Conservation (phyloP, 2,329 filamentous ascomycete species). For the Cordyceps cicadae region DNA sequence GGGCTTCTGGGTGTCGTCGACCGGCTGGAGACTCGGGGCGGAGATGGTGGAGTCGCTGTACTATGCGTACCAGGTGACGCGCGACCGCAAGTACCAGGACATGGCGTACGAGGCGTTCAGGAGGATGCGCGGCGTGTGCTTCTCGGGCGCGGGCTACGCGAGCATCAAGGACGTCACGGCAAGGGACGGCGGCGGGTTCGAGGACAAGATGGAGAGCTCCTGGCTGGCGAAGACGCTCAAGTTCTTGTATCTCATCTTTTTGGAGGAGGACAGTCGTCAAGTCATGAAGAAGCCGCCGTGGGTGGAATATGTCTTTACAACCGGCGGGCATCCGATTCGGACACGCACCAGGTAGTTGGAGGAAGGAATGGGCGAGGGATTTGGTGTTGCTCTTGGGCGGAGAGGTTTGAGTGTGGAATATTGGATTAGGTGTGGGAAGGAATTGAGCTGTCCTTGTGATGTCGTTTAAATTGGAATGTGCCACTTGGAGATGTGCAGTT, state of each 20-base stretch:
- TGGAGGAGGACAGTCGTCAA: slow-evolving; percentile 43
- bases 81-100: slow-evolving; percentile 66
- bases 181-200: slow-evolving; percentile 48
- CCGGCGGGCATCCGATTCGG: slow-evolving; percentile 36
- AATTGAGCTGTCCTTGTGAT: background rate
- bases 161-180: slow-evolving; percentile 58
- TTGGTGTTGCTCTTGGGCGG: too few species aligned
- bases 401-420: too few species aligned
- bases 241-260: slow-evolving; percentile 68
- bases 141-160: slow-evolving; percentile 56
- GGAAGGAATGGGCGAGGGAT: too few species aligned
- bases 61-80: slow-evolving; percentile 76
- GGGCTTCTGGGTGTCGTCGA: slow-evolving; percentile 62
- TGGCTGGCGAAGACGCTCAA: slow-evolving; percentile 83
- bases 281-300: slow-evolving; percentile 28
- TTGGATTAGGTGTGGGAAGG: too few species aligned
- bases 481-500: background rate
- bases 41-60: slow-evolving; percentile 81
- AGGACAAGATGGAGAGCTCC: slow-evolving; percentile 77
- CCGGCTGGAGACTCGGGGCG: slow-evolving; percentile 61
- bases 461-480: background rate
- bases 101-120: slow-evolving; percentile 76
- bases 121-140: slow-evolving; percentile 55
- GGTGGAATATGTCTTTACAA: slow-evolving; percentile 39
- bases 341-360: background rate